Percentiles rank a stretch among this genome's conserved stretches.
Conservation (phyloP, 768 basidiomycete species). For the Suillus luteus region DNA sequence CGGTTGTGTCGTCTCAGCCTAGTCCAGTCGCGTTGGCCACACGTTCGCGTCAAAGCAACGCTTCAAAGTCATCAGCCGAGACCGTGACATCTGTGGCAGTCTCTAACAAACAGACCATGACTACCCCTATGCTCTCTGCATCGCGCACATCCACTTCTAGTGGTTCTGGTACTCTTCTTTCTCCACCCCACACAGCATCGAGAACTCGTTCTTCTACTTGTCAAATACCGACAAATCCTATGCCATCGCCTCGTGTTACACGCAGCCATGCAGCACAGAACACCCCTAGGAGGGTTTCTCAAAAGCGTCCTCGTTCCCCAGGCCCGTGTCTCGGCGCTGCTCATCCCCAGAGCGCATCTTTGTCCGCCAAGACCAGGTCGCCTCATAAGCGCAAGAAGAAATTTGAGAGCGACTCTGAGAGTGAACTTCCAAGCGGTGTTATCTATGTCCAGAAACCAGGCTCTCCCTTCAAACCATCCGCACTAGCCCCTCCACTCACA, state of each 20-base stretch:
- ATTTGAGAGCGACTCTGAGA: conserved; percentile 13
- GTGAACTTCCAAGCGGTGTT: conserved; percentile 12
- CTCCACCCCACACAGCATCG: not conserved
- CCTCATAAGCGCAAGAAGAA: conserved; percentile 26
- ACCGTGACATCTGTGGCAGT: conserved; percentile 1
- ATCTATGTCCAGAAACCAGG: conserved; percentile 18
- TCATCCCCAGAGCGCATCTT: conserved; percentile 10
- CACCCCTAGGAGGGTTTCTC: conserved; percentile 15
- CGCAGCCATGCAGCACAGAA: conserved; percentile 18
- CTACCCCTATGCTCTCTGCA: conserved; percentile 25
- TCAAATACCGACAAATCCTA: conserved; percentile 18
- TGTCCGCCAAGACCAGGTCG: conserved; percentile 20
- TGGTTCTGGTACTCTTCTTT: conserved; percentile 12
- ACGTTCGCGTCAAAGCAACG: conserved; percentile 16
- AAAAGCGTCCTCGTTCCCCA: conserved; percentile 32
- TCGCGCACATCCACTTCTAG: conserved; percentile 30
- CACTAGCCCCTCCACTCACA: conserved; percentile 32
- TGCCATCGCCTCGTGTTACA: conserved; percentile 4
- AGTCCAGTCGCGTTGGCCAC: conserved; percentile 12
- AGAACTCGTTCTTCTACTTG: conserved; percentile 12
- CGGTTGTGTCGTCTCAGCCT: conserved; percentile 20
- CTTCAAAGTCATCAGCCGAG: conserved; percentile 6
- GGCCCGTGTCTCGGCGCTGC: conserved; percentile 11
- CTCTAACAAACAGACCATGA: not conserved
- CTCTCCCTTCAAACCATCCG: conserved; percentile 36